These are phyloP conservation scores for Geotrichum restrictum DNA, from an alignment of 1,139 yeast genomes.

Conservation along the genomic window DNA sequence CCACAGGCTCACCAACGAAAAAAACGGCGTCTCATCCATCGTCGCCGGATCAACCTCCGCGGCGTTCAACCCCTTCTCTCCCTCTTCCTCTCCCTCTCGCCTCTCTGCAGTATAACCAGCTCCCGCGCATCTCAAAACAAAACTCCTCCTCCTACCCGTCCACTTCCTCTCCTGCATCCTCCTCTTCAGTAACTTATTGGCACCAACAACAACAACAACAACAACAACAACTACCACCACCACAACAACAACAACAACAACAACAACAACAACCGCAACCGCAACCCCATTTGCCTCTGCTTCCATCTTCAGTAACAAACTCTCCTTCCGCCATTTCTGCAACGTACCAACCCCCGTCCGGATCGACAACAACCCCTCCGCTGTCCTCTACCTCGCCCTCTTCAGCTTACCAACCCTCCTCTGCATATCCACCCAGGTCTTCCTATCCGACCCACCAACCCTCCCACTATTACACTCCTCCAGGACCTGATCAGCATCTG, in stretches of 20 bases:
- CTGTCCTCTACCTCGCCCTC: slow-evolving; percentile 14
- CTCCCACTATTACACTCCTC: slow-evolving; percentile 7
- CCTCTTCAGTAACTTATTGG: neutral
- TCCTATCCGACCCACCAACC: neutral
- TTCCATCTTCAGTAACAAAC: slow-evolving; percentile 1
- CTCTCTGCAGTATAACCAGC: neutral
- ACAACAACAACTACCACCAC: slow-evolving; percentile 5
- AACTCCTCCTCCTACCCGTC: too few species aligned
- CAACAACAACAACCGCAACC: slow-evolving; percentile 17
- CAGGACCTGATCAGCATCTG: slow-evolving; percentile 7
- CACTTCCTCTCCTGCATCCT: slow-evolving; percentile 2
- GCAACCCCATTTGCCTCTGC: neutral
- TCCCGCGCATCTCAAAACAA: neutral
- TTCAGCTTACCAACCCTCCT: slow-evolving; percentile 8
- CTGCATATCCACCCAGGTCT: slow-evolving; percentile 6
- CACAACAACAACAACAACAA: slow-evolving; percentile 13
- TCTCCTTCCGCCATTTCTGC: slow-evolving; percentile 11
- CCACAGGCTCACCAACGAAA: neutral
- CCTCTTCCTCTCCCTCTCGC: slow-evolving; percentile 6
- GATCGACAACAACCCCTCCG: slow-evolving; percentile 13
- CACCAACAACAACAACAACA: slow-evolving; percentile 10
- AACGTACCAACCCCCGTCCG: slow-evolving; percentile 9
- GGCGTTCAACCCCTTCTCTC: neutral
- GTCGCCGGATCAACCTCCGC: slow-evolving; percentile 12
- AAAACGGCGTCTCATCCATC: slow-evolving; percentile 5